Conservation (phyloP, 202 grass and related monocot species). For the Setaria viridis region DNA sequence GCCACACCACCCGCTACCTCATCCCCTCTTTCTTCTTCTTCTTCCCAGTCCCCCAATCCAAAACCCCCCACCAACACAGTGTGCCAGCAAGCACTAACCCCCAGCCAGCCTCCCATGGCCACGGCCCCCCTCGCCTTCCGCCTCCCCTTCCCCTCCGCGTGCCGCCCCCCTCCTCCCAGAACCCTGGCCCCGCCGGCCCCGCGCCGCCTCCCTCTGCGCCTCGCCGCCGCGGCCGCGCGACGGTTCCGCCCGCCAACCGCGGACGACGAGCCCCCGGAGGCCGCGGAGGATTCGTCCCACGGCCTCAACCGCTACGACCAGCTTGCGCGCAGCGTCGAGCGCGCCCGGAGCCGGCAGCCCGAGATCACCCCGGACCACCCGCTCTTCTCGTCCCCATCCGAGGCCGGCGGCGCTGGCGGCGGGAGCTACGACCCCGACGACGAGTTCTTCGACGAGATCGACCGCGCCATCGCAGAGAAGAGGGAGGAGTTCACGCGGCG, state of each 20-base stretch:
- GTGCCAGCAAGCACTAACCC: conserved; percentile 11
- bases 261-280: conserved; percentile 81
- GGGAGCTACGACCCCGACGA: conserved; percentile 57
- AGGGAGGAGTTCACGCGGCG: conserved; percentile 72
- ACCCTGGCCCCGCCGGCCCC: neutral
- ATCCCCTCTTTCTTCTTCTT: conserved; percentile 5
- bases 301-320: conserved; percentile 71
- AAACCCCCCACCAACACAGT: conserved; percentile 37
- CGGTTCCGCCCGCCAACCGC: conserved; percentile 65
- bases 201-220: conserved; percentile 22
- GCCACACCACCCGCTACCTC: conserved; percentile 4
- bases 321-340: conserved; percentile 69
- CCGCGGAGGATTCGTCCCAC: conserved; percentile 85
- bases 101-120: conserved; percentile 49
- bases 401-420: neutral
- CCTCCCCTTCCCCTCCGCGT: conserved; percentile 50
- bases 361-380: conserved; percentile 64
- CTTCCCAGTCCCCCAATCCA: conserved; percentile 45
- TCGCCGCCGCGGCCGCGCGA: conserved; percentile 41
- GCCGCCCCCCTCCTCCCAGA: conserved; percentile 37
- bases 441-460: conserved; percentile 84
- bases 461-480: conserved; percentile 83
- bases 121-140: conserved; percentile 41
- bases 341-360: conserved; percentile 55
- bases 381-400: conserved; percentile 60